phyloP scores from a whole-genome alignment of 352 stramenopile genomes.

The Nothophytophthora sp. region DNA sequence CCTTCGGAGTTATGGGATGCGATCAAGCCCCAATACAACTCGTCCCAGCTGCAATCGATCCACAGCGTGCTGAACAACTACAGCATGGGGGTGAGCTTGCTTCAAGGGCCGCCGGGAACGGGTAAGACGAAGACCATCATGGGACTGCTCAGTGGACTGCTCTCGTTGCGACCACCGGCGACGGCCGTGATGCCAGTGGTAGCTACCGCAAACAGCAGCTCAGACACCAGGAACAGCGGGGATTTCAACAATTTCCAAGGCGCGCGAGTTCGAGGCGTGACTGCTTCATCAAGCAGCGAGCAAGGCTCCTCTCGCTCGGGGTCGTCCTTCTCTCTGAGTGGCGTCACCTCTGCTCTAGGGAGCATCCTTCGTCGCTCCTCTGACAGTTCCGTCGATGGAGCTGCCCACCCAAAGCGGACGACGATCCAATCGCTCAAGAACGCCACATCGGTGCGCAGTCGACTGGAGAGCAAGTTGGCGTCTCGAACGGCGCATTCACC shows the following conservation, averaged over 20 bases:
- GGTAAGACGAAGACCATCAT: constrained; percentile 98
- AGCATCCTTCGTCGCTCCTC: constrained; percentile 63
- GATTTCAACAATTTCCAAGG: constrained; percentile 61
- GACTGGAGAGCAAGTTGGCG: constrained; percentile 71
- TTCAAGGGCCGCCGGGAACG: constrained; percentile 97
- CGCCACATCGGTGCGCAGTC: constrained; percentile 45
- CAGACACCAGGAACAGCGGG: constrained; percentile 14
- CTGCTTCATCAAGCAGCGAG: constrained; percentile 4
- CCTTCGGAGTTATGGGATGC: constrained; percentile 68
- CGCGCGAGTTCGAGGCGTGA: constrained; percentile 31
- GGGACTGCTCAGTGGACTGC: constrained; percentile 73
- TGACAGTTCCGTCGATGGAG: constrained; percentile 16
- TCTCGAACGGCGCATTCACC: constrained; percentile 16
- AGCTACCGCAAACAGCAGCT: constrained; percentile 19
- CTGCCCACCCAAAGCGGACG: constrained; percentile 34
- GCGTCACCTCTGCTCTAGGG: constrained; percentile 43
- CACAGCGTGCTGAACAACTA: constrained; percentile 95
- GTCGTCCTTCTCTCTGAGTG: constrained; percentile 60
- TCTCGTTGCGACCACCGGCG: constrained; percentile 61
- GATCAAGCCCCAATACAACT: constrained; percentile 91
- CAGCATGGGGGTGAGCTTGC: constrained; percentile 94
- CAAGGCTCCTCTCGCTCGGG: constrained; percentile 7
- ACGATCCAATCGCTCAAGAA: constrained; percentile 75
- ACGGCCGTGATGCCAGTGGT: constrained; percentile 40
- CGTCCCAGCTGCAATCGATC: constrained; percentile 96